phyloP scores from a whole-genome alignment of 257 asterid genomes.

The Cordia subcordata region DNA sequence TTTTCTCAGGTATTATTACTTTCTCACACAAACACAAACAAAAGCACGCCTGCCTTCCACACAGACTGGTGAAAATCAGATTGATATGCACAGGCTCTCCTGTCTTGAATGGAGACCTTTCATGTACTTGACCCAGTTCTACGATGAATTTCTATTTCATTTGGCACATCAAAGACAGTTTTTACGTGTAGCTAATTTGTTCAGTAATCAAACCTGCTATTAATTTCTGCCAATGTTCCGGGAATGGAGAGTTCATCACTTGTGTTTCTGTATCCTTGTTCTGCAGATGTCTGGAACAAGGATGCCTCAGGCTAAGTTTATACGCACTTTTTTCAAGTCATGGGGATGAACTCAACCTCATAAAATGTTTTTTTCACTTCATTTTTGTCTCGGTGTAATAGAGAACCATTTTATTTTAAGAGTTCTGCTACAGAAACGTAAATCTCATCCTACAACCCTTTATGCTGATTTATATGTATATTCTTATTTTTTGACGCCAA shows the following conservation, averaged over 20 bases:
- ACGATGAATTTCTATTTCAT: not conserved
- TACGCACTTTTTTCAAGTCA: too few relatives aligned
- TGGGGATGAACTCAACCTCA: too few relatives aligned
- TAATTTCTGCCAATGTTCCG: too few relatives aligned
- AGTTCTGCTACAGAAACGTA: not conserved
- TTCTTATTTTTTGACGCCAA: conserved; percentile 6
- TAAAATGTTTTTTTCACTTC: too few relatives aligned
- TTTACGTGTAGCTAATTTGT: too few relatives aligned
- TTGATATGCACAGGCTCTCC: not conserved
- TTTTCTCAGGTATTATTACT: conserved; percentile 62
- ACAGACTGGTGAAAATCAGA: not conserved
- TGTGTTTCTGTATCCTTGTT: too few relatives aligned
- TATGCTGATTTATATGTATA: not conserved
- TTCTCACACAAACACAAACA: conserved; percentile 9
- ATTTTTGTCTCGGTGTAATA: too few relatives aligned
- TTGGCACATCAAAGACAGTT: not conserved
- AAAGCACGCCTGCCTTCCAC: not conserved
- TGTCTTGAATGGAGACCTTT: not conserved
- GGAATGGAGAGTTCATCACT: too few relatives aligned
- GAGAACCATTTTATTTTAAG: too few relatives aligned
- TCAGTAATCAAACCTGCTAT: too few relatives aligned
- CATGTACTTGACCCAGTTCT: not conserved
- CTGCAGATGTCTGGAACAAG: too few relatives aligned
- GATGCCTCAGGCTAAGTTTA: too few relatives aligned
- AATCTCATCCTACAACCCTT: not conserved